Evolutionary conservation across 495 filamentous ascomycete species (phyloP).

Genomic region (Melanomma pulvis-pyrius): DNA sequence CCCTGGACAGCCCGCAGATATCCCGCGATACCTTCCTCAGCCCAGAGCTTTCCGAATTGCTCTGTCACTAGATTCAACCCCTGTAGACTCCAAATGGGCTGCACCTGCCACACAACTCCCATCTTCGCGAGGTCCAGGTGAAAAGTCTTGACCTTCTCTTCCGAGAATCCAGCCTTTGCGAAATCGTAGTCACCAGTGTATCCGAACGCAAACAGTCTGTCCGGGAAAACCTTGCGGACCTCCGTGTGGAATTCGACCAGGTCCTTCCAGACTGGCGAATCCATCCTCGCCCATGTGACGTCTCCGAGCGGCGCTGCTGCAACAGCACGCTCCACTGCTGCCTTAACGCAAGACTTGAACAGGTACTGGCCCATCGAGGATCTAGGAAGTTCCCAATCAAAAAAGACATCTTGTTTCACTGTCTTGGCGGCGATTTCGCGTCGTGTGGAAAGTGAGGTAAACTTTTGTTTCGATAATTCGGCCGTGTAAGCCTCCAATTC

Average conservation of each 20-base stretch:
- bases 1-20: slow-evolving; percentile 7
- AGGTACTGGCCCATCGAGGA: slow-evolving; percentile 36
- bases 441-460: slow-evolving; percentile 6
- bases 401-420: slow-evolving; percentile 32
- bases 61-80: slow-evolving; percentile 29
- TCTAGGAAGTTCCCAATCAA: slow-evolving; percentile 38
- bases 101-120: slow-evolving; percentile 38
- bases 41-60: slow-evolving; percentile 20
- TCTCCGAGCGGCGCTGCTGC: slow-evolving; percentile 38
- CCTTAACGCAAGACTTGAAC: slow-evolving; percentile 34
- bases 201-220: slow-evolving; percentile 34
- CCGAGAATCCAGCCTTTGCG: slow-evolving; percentile 32
- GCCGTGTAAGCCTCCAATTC: slow-evolving; percentile 28
- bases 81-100: slow-evolving; percentile 38
- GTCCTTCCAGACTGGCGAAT: slow-evolving; percentile 32
- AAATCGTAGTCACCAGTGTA: slow-evolving; percentile 39
- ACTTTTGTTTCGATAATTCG: slow-evolving; percentile 7
- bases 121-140: slow-evolving; percentile 38
- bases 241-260: slow-evolving; percentile 21
- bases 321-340: slow-evolving; percentile 33
- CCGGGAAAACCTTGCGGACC: slow-evolving; percentile 18
- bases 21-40: slow-evolving; percentile 20
- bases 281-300: slow-evolving; percentile 39
- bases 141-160: slow-evolving; percentile 27
- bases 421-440: slow-evolving; percentile 7